These are phyloP conservation scores for Dillenia suffruticosa DNA, from an alignment of 164 flowering plant species.

Conservation along the genomic window DNA sequence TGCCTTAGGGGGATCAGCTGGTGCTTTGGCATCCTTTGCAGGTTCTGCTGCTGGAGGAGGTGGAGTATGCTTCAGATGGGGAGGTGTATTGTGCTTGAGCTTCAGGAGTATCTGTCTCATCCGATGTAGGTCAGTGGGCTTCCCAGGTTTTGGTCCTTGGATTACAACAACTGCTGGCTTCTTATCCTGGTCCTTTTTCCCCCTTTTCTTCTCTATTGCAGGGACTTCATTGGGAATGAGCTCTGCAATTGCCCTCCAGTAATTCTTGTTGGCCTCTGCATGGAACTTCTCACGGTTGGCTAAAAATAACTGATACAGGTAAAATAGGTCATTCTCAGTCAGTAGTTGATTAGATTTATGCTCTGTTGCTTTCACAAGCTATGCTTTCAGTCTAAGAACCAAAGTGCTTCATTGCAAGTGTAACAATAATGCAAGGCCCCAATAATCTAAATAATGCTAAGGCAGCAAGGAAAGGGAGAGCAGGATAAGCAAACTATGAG, in stretches of 20 bases:
- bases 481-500: too few species aligned
- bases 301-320: constrained; percentile 21
- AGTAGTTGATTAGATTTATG: too few species aligned
- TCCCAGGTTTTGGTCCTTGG: constrained; percentile 64
- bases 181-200: constrained; percentile 41
- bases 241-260: constrained; percentile 51
- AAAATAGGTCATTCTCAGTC: too few species aligned
- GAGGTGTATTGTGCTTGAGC: constrained; percentile 49
- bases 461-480: too few species aligned
- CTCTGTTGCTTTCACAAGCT: too few species aligned
- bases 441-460: too few species aligned
- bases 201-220: constrained; percentile 33
- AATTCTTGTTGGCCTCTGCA: constrained; percentile 38
- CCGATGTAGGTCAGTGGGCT: constrained; percentile 60
- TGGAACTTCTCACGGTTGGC: constrained; percentile 41
- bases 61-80: constrained; percentile 34
- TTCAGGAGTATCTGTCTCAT: constrained; percentile 56
- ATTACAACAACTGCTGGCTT: constrained; percentile 39
- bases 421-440: too few species aligned
- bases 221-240: constrained; percentile 50
- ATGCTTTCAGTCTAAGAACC: too few species aligned
- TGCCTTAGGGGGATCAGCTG: constrained; percentile 17
- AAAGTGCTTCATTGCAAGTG: too few species aligned
- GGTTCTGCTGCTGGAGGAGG: constrained; percentile 20
- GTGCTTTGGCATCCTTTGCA: constrained; percentile 20